These are phyloP conservation scores for Drechmeria coniospora DNA, from an alignment of 2,329 filamentous ascomycete species.

Conservation along the genomic window DNA sequence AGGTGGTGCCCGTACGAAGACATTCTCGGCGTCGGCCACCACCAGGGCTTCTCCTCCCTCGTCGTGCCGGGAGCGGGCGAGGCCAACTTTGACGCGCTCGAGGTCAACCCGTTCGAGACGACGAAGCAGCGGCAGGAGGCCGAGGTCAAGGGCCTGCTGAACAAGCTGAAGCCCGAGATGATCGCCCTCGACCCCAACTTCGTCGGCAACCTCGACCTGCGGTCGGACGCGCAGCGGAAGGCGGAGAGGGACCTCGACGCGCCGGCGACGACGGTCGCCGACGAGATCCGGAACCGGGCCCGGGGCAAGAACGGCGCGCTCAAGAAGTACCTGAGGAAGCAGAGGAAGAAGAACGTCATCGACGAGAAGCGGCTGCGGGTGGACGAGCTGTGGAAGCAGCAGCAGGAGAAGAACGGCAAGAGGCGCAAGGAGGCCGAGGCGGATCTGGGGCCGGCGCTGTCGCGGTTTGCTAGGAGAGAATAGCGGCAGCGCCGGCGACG, in stretches of 20 bases:
- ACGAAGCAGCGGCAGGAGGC: slow-evolving; percentile 81
- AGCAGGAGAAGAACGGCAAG: slow-evolving; percentile 49
- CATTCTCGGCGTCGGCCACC: slow-evolving; percentile 71
- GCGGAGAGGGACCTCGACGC: slow-evolving; percentile 69
- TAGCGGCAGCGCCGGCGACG: slow-evolving; percentile 12
- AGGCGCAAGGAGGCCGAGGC: slow-evolving; percentile 47
- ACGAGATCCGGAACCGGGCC: slow-evolving; percentile 58
- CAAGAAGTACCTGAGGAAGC: slow-evolving; percentile 81
- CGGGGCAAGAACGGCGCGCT: slow-evolving; percentile 82
- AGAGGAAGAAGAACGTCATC: slow-evolving; percentile 82
- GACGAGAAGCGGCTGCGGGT: slow-evolving; percentile 85
- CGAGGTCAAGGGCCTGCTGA: slow-evolving; percentile 78
- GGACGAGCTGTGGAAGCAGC: slow-evolving; percentile 66
- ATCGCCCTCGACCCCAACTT: slow-evolving; percentile 88
- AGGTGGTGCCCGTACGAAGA: slow-evolving; percentile 94
- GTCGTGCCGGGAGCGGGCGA: slow-evolving; percentile 92
- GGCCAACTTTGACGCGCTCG: slow-evolving; percentile 86
- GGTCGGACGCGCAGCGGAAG: slow-evolving; percentile 61
- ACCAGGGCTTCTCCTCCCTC: slow-evolving; percentile 74
- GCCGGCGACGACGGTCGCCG: slow-evolving; percentile 39
- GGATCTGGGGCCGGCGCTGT: slow-evolving; percentile 73
- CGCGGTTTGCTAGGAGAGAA: slow-evolving; percentile 66
- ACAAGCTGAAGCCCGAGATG: slow-evolving; percentile 94
- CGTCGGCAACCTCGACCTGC: slow-evolving; percentile 72
- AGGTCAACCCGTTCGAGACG: slow-evolving; percentile 91